These are phyloP conservation scores for Centaurea solstitialis DNA, from an alignment of 129 eudicot species.

Conservation along the genomic window DNA sequence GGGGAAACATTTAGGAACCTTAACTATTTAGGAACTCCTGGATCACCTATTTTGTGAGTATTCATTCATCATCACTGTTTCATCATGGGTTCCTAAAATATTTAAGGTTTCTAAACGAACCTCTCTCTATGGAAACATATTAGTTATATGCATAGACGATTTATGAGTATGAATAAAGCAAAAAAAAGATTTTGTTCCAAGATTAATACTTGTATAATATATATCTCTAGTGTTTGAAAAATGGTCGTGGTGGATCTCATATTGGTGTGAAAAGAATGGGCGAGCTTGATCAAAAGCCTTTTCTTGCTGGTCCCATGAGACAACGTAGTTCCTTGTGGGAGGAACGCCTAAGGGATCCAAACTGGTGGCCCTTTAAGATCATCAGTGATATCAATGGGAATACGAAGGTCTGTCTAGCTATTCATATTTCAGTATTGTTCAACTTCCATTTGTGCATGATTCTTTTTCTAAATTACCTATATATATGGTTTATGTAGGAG, in stretches of 20 bases:
- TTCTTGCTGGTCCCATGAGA: conserved; percentile 37
- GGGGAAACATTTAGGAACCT: too few relatives aligned
- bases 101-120: too few relatives aligned
- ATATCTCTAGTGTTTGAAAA: conserved; percentile 33
- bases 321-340: conserved; percentile 39
- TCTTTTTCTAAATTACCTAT: too few relatives aligned
- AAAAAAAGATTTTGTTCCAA: too few relatives aligned
- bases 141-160: neutral
- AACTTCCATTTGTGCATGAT: neutral
- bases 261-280: conserved; percentile 83
- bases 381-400: conserved; percentile 6
- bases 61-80: too few relatives aligned
- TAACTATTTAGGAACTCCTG: too few relatives aligned
- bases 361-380: conserved; percentile 88
- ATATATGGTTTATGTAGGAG: conserved; percentile 24
- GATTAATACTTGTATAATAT: too few relatives aligned
- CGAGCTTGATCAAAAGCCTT: conserved; percentile 51
- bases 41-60: too few relatives aligned
- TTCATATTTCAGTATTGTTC: too few relatives aligned
- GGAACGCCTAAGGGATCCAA: conserved; percentile 55
- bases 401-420: neutral
- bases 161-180: neutral
- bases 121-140: neutral
- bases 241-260: conserved; percentile 12
- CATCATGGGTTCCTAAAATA: too few relatives aligned